Percentiles rank a stretch among this genome's conserved stretches.
phyloP scores from a whole-genome alignment of 108 stramenopile species.

The Cylindrotheca fusiformis region DNA sequence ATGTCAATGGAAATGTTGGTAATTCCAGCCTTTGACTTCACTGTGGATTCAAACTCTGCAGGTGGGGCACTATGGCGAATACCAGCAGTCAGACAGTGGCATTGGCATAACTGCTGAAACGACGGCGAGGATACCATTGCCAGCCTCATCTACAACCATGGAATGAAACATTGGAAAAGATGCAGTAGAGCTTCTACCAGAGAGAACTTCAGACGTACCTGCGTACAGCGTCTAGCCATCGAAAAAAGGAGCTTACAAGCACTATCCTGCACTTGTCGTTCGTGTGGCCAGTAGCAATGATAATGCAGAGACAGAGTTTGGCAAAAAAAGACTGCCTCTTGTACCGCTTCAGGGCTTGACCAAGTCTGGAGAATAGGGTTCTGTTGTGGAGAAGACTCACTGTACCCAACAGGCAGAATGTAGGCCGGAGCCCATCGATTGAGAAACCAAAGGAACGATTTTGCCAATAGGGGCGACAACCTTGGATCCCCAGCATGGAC shows the following conservation, averaged over 20 bases:
- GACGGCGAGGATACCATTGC: slow-evolving; percentile 53
- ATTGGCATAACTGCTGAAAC: slow-evolving; percentile 58
- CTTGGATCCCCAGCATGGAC: slow-evolving; percentile 47
- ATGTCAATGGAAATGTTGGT: slow-evolving; percentile 30
- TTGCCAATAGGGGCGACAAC: slow-evolving; percentile 76
- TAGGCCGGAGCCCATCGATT: slow-evolving; percentile 78
- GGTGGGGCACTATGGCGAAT: slow-evolving; percentile 55
- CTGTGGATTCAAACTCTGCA: slow-evolving; percentile 43
- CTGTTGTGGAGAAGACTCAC: slow-evolving; percentile 16
- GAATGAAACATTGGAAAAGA: too few species aligned
- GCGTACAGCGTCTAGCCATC: slow-evolving; percentile 45
- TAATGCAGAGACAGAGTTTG: slow-evolving; percentile 69
- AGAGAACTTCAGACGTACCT: too few species aligned
- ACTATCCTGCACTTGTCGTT: slow-evolving; percentile 69
- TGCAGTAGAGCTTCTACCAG: too few species aligned
- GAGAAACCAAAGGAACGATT: slow-evolving; percentile 76
- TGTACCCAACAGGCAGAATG: slow-evolving; percentile 62
- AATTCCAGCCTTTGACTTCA: slow-evolving; percentile 31
- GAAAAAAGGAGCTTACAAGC: slow-evolving; percentile 47
- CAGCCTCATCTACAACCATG: slow-evolving; percentile 51
- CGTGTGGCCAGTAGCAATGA: slow-evolving; percentile 85
- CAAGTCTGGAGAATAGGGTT: slow-evolving; percentile 50
- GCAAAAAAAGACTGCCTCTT: slow-evolving; percentile 65
- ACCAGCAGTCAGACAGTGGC: slow-evolving; percentile 65
- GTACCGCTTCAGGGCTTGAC: slow-evolving; percentile 49